Evolutionary conservation across 768 basidiomycete species (phyloP).

Genomic region (Suillus alpinus): DNA sequence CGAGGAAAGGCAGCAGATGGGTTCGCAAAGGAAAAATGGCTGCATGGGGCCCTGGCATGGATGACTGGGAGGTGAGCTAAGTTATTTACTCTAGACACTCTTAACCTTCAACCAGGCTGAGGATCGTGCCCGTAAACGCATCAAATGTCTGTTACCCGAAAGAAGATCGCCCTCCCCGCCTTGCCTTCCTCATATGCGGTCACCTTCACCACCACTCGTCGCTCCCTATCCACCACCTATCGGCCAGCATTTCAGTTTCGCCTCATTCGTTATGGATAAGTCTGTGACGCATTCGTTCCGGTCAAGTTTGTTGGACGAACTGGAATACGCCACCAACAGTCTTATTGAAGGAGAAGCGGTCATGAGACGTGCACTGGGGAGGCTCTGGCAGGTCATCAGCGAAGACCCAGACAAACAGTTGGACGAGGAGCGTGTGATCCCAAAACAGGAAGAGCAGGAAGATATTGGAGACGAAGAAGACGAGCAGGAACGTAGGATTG

Average conservation of each 20-base stretch:
- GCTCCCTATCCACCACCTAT: constrained; percentile 74
- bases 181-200: constrained; percentile 69
- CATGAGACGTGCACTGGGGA: constrained; percentile 70
- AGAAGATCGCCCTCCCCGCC: constrained; percentile 71
- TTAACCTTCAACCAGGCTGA: constrained; percentile 52
- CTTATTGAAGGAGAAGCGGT: constrained; percentile 81
- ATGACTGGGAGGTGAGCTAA: constrained; percentile 74
- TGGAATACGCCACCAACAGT: constrained; percentile 78
- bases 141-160: constrained; percentile 65
- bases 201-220: constrained; percentile 74
- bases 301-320: constrained; percentile 70
- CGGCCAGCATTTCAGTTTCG: constrained; percentile 68
- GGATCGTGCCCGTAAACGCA: constrained; percentile 78
- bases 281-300: constrained; percentile 83
- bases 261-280: constrained; percentile 85
- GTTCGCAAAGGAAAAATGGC: constrained; percentile 78
- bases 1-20: constrained; percentile 74
- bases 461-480: constrained; percentile 42
- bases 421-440: constrained; percentile 44
- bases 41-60: constrained; percentile 80
- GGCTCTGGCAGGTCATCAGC: constrained; percentile 78
- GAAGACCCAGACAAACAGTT: constrained; percentile 54
- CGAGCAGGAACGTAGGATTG: constrained; percentile 41
- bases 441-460: constrained; percentile 69
- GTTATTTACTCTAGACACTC: constrained; percentile 8